These are phyloP conservation scores for Mortierella alpina DNA, from an alignment of 192 early-diverging fungal species.

Conservation along the genomic window DNA sequence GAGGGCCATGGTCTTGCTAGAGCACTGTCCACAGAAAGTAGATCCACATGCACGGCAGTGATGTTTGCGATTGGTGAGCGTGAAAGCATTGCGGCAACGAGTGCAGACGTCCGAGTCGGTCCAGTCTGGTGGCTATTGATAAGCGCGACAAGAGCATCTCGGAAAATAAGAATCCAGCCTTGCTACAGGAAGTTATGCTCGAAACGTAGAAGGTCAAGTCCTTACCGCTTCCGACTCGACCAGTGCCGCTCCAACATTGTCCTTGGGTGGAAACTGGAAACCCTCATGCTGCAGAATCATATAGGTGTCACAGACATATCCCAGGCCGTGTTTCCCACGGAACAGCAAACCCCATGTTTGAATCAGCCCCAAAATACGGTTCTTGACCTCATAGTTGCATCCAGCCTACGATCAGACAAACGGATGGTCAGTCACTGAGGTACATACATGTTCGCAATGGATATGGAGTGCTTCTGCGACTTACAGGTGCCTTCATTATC, in stretches of 20 bases:
- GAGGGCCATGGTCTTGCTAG: conserved; percentile 86
- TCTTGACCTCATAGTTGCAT: conserved; percentile 80
- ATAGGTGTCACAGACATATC: conserved; percentile 86
- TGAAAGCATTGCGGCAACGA: conserved; percentile 93
- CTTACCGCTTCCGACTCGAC: conserved; percentile 89
- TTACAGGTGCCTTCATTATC: conserved; percentile 68
- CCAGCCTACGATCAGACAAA: conserved; percentile 53
- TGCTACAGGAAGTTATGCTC: background rate
- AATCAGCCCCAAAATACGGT: conserved; percentile 81
- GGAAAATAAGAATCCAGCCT: background rate
- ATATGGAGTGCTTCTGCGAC: conserved; percentile 5
- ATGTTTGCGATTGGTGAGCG: conserved; percentile 96
- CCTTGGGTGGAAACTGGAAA: conserved; percentile 79
- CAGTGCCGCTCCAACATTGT: conserved; percentile 70
- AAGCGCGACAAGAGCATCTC: background rate
- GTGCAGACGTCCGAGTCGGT: conserved; percentile 93
- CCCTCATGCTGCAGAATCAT: conserved; percentile 85
- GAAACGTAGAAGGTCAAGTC: background rate
- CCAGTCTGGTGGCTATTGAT: conserved; percentile 93
- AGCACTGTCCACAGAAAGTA: conserved; percentile 94
- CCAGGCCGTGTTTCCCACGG: conserved; percentile 81
- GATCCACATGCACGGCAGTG: conserved; percentile 99
- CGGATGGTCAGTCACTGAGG: background rate
- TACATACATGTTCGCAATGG: background rate
- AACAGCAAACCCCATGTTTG: conserved; percentile 94